Conservation (phyloP, 1,139 yeast species). For the Candida frijolesensis region DNA sequence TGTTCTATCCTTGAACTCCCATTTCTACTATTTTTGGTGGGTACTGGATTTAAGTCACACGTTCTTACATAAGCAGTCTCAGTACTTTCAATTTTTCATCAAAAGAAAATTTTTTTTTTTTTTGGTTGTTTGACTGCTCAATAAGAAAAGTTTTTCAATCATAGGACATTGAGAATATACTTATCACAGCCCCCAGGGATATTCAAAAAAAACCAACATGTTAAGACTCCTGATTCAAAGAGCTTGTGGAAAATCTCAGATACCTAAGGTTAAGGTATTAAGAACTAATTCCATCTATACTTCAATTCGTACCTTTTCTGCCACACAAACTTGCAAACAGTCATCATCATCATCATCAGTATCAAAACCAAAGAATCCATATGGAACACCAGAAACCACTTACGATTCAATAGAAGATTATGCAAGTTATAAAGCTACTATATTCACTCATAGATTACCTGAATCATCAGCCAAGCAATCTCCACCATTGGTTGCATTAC, state of each 20-base stretch:
- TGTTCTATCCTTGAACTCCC: too few species aligned
- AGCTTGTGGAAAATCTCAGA: not conserved
- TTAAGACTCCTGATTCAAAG: conserved; percentile 7
- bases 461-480: conserved; percentile 53
- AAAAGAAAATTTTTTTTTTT: not conserved
- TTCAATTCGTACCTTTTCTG: not conserved
- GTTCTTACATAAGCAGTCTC: not conserved
- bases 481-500: conserved; percentile 78
- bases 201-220: not conserved
- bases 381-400: conserved; percentile 27
- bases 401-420: conserved; percentile 39
- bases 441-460: conserved; percentile 51
- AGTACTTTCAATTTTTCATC: not conserved
- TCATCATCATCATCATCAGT: not conserved
- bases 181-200: not conserved
- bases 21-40: not conserved
- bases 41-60: not conserved
- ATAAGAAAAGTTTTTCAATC: conserved; percentile 1
- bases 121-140: not conserved
- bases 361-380: not conserved
- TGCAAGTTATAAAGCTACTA: conserved; percentile 43
- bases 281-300: not conserved
- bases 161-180: not conserved
- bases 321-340: not conserved
- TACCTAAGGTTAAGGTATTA: not conserved